Evolutionary conservation across 495 filamentous ascomycete genomes (phyloP).

Genomic region (Aspergillus panamensis): DNA sequence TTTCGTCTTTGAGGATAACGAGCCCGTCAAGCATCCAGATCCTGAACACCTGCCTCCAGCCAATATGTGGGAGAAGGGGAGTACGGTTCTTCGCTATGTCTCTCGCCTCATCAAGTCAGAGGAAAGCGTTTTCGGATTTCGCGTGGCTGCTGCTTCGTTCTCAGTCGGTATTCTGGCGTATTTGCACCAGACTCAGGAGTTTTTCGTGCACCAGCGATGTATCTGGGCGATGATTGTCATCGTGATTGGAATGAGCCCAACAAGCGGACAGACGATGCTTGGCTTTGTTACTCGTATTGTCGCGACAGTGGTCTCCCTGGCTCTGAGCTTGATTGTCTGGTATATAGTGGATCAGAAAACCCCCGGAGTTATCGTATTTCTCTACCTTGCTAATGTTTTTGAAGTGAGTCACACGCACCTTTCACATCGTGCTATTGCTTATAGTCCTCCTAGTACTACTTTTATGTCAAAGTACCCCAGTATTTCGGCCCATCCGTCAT

Average conservation of each 20-base stretch:
- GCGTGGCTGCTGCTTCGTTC: conserved; percentile 66
- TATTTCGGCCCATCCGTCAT: conserved; percentile 60
- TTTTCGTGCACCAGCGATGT: conserved; percentile 65
- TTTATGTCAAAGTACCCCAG: conserved; percentile 60
- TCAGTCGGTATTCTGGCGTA: conserved; percentile 65
- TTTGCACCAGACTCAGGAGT: conserved; percentile 60
- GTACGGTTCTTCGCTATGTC: conserved; percentile 22
- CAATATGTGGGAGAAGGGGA: conserved; percentile 58
- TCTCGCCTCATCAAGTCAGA: conserved; percentile 31
- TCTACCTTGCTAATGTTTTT: conserved; percentile 64
- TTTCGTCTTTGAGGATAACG: conserved; percentile 9
- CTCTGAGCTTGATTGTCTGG: conserved; percentile 61
- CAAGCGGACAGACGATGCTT: conserved; percentile 63
- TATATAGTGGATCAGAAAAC: conserved; percentile 67
- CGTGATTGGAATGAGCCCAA: conserved; percentile 57
- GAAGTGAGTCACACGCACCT: conserved; percentile 35
- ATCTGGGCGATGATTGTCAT: conserved; percentile 79
- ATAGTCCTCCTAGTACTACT: conserved; percentile 44
- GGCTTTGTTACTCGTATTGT: conserved; percentile 63
- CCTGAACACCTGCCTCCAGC: conserved; percentile 69
- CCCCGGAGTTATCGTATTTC: conserved; percentile 60
- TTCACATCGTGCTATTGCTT: not conserved
- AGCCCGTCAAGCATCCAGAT: conserved; percentile 37
- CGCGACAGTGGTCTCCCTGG: conserved; percentile 59
- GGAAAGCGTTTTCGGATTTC: conserved; percentile 57